phyloP scores from a whole-genome alignment of 495 filamentous ascomycete species.

The Xylaria bambusicola region DNA sequence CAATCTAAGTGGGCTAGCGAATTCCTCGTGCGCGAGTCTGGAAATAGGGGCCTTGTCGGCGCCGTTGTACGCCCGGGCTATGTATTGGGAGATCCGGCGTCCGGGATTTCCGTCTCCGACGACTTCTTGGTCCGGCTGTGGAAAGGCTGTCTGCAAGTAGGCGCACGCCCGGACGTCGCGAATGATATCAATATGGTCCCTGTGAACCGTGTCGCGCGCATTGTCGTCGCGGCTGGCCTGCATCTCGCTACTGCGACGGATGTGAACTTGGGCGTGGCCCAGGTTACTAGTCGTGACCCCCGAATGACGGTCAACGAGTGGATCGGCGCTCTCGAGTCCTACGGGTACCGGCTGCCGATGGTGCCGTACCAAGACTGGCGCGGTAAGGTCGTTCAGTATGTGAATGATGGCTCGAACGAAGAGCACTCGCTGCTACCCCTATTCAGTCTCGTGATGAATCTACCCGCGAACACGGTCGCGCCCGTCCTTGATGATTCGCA shows the following conservation, averaged over 20 bases:
- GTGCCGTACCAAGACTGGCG: slow-evolving; percentile 63
- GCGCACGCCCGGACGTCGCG: slow-evolving; percentile 68
- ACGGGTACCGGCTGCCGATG: slow-evolving; percentile 73
- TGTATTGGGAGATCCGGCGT: slow-evolving; percentile 71
- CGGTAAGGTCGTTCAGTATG: slow-evolving; percentile 1
- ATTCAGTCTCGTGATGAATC: slow-evolving; percentile 67
- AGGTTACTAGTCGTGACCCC: slow-evolving; percentile 80
- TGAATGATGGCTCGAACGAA: background rate
- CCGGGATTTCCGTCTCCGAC: slow-evolving; percentile 79
- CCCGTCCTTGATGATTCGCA: slow-evolving; percentile 69
- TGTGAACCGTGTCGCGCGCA: slow-evolving; percentile 76
- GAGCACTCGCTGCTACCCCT: slow-evolving; percentile 54
- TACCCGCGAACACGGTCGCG: slow-evolving; percentile 66
- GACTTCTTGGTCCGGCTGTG: slow-evolving; percentile 90
- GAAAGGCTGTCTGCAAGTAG: slow-evolving; percentile 86
- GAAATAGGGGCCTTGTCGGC: slow-evolving; percentile 71
- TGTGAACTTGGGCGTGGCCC: slow-evolving; percentile 56
- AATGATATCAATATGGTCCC: slow-evolving; percentile 94
- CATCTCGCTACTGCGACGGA: slow-evolving; percentile 59
- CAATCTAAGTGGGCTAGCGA: slow-evolving; percentile 81
- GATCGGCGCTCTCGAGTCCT: slow-evolving; percentile 66
- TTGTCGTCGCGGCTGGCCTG: slow-evolving; percentile 74
- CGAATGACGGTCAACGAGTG: slow-evolving; percentile 77
- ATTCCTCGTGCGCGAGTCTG: slow-evolving; percentile 79
- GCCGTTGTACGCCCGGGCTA: slow-evolving; percentile 85